These are phyloP conservation scores for Trichoderma cornu-damae DNA, from an alignment of 2,329 filamentous ascomycete species.

Conservation along the genomic window DNA sequence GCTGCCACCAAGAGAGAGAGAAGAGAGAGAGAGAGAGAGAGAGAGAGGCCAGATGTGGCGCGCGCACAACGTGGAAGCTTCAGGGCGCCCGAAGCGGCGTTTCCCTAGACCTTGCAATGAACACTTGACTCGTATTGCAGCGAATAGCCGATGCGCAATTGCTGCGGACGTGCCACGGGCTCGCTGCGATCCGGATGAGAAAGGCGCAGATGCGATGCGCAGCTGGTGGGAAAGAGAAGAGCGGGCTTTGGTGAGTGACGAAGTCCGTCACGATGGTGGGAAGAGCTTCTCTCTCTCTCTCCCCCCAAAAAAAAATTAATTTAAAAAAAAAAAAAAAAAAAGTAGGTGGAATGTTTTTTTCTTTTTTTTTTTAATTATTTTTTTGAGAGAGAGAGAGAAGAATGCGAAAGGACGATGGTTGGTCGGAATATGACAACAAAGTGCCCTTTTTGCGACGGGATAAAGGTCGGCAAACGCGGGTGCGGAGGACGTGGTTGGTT, in stretches of 20 bases:
- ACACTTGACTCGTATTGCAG: background rate
- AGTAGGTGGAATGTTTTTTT: constrained; percentile 13
- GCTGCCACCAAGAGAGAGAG: background rate
- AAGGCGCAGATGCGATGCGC: background rate
- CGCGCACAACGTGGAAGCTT: constrained; percentile 1
- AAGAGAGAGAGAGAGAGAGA: background rate
- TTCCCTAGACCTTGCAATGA: background rate
- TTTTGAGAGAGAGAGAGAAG: constrained; percentile 12
- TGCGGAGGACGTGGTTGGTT: constrained; percentile 17
- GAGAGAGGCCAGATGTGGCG: background rate
- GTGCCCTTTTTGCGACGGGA: constrained; percentile 11
- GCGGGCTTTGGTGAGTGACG: constrained; percentile 2
- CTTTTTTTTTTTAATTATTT: constrained; percentile 16
- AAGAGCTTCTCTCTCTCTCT: constrained; percentile 2
- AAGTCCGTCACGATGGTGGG: constrained; percentile 15
- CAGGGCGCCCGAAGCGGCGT: background rate
- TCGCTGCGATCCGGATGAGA: background rate
- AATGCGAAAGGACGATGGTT: constrained; percentile 19
- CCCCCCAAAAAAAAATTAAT: too few species aligned
- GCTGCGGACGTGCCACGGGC: background rate
- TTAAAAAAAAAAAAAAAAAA: too few species aligned
- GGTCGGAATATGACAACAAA: constrained; percentile 13
- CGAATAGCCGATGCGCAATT: background rate
- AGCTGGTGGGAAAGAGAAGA: background rate
- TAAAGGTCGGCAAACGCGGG: constrained; percentile 13